Base-by-base conservation (phyloP, 2,329 filamentous ascomycete species). In the Neocucurbitaria cava region DNA sequence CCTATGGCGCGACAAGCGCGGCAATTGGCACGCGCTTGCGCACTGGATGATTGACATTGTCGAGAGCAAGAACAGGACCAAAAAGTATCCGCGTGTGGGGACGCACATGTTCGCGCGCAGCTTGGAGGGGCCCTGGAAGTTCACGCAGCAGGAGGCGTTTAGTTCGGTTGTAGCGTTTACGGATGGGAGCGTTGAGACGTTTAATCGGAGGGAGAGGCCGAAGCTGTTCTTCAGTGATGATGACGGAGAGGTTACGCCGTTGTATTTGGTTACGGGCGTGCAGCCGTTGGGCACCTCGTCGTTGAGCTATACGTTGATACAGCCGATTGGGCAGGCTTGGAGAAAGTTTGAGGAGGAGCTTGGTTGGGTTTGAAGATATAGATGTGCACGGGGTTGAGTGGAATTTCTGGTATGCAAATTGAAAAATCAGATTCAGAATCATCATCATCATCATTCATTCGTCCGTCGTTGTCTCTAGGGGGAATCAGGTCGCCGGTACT, bases 191-290 rank as follows among this genome's bases (percentile, higher is more conserved):
- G 65, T 55, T 21, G 69, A 72, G 39, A 68, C 74, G 3, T 80
- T 77, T 31, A 78, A 78, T 46, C 71, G 81, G 2, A 64, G 81
- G 11, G 81, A 83, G 58, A 66, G 81, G 2, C 79, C 81, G 0
- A 81, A 82, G 70, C 43, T 83, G 5, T 81, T 78, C 46, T 82
- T 83, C 17, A 81, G 79, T 51, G 66, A 75, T 1, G 80, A 83
- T 52, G 80, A 83, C 52, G 77, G 77, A 0, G 51, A 74, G n/a
- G 71, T 81, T 71, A 79, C 72, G 13, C 80, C 81, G 2, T 54
- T 83, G 38, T 81, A 81, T 48, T 45, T 83, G 54, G 68, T 77
- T 1, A 83, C 76, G 30, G 81, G 81, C 0, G 80, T 83, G 43
- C 80, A 83, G 53, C 75, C 77, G 53, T 68, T 75, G 38, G 65